These are phyloP conservation scores for Kuraishia borneana DNA, from an alignment of 805 yeast species.

Conservation along the genomic window DNA sequence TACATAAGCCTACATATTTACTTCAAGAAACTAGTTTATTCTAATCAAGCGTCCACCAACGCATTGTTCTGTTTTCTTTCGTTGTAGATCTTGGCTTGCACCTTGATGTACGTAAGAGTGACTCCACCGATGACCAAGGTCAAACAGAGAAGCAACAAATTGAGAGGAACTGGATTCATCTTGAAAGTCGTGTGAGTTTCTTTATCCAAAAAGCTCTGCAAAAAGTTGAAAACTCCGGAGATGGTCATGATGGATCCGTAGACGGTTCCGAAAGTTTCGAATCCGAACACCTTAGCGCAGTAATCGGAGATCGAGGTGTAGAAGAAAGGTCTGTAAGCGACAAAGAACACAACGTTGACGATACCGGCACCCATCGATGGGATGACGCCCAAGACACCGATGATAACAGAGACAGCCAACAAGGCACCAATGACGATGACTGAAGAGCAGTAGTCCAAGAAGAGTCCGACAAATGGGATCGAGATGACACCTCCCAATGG, in stretches of 20 bases:
- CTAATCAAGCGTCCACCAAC: neutral
- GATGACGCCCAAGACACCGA: constrained; percentile 39
- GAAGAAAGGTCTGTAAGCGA: constrained; percentile 69
- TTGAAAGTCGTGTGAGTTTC: constrained; percentile 38
- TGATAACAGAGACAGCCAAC: constrained; percentile 26
- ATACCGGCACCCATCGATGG: constrained; percentile 29
- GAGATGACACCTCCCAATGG: constrained; percentile 47
- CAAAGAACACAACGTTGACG: constrained; percentile 34
- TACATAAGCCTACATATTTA: neutral
- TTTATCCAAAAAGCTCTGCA: constrained; percentile 34
- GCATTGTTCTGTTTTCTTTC: constrained; percentile 4
- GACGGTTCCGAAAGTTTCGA: constrained; percentile 77
- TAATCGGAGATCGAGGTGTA: constrained; percentile 90
- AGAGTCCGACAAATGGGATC: constrained; percentile 40
- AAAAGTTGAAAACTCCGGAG: constrained; percentile 38
- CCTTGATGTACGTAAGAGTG: constrained; percentile 26
- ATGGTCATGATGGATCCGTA: constrained; percentile 46
- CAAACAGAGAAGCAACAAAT: constrained; percentile 23
- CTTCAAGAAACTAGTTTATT: neutral
- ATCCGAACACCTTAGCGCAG: constrained; percentile 89
- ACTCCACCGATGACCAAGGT: constrained; percentile 31
- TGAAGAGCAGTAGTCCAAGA: constrained; percentile 38
- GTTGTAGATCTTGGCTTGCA: constrained; percentile 10
- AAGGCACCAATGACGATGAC: constrained; percentile 29
- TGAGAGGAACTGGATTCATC: constrained; percentile 46